These are phyloP conservation scores for Circinella umbellata DNA, from an alignment of 371 early-diverging fungal species.

Conservation along the genomic window DNA sequence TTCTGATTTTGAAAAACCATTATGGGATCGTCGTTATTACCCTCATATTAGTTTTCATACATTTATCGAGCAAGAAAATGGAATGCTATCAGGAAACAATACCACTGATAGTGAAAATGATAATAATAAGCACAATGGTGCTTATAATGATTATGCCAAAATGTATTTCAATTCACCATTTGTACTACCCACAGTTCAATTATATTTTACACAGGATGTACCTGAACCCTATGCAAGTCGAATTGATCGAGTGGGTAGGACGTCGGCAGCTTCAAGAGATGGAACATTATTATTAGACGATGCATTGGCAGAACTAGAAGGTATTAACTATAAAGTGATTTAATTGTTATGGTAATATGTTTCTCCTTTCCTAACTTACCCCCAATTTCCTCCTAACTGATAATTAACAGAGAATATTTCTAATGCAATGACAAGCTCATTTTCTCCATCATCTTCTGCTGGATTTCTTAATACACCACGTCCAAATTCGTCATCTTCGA, in stretches of 20 bases:
- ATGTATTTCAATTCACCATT: neutral
- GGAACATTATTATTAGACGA: conserved; percentile 47
- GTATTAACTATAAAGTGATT: conserved; percentile 14
- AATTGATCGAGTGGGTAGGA: conserved; percentile 42
- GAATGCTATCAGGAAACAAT: no score
- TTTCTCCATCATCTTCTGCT: conserved; percentile 29
- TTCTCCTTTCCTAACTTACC: neutral
- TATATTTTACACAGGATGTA: conserved; percentile 46
- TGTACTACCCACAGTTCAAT: conserved; percentile 40
- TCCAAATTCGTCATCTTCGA: conserved; percentile 29
- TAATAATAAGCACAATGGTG: neutral
- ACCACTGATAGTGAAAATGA: neutral
- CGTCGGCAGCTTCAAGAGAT: conserved; percentile 29
- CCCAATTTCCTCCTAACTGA: neutral
- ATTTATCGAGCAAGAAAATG: conserved; percentile 12
- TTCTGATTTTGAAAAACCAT: conserved; percentile 35
- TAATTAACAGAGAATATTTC: conserved; percentile 40
- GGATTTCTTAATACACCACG: conserved; percentile 25
- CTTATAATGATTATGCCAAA: no score
- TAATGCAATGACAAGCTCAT: conserved; percentile 49
- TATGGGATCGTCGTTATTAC: conserved; percentile 46
- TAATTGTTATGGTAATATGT: neutral
- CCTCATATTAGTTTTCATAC: conserved; percentile 55
- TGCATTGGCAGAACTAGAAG: conserved; percentile 49
- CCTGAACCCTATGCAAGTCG: conserved; percentile 50